A percentile compares a stretch with the other conserved stretches of the same genome.
Conservation (phyloP, 2,329 filamentous ascomycete species). For the Trichoderma atrobrunneum region DNA sequence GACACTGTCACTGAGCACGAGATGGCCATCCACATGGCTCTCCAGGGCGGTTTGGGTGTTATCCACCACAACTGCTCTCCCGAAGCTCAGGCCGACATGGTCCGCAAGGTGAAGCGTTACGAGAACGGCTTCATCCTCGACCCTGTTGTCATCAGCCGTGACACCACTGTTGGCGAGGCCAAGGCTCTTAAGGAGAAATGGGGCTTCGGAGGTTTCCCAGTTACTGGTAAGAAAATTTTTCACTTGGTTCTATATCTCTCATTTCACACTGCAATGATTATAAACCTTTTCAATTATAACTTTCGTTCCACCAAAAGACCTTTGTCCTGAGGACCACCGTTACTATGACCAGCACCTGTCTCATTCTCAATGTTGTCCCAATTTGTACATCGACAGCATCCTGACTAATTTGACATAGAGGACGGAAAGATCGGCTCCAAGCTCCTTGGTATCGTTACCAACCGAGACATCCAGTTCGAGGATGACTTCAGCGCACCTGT, state of each 20-base stretch:
- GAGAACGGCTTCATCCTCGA: constrained; percentile 99
- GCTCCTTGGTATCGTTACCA: constrained; percentile 95
- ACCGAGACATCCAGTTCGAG: constrained; percentile 97
- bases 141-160: constrained; percentile 84
- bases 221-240: constrained; percentile 74
- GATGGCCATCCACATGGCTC: constrained; percentile 97
- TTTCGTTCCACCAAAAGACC: constrained; percentile 99
- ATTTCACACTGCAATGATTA: constrained; percentile 64
- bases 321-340: constrained; percentile 72
- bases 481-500: constrained; percentile 69
- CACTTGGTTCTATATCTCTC: neutral
- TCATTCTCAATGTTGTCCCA: constrained; percentile 13
- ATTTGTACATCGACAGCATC: neutral
- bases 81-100: constrained; percentile 96
- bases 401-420: constrained; percentile 54
- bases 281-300: constrained; percentile 78
- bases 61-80: constrained; percentile 99
- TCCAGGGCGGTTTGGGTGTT: constrained; percentile 84
- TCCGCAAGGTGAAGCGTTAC: constrained; percentile 97
- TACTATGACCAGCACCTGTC: constrained; percentile 34
- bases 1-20: constrained; percentile 99
- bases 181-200: constrained; percentile 94
- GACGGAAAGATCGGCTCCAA: constrained; percentile 90
- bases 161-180: constrained; percentile 86
- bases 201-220: constrained; percentile 97